Evolutionary conservation across 2,329 filamentous ascomycete genomes (phyloP).

Genomic region (Exutisphaerella laricina): DNA sequence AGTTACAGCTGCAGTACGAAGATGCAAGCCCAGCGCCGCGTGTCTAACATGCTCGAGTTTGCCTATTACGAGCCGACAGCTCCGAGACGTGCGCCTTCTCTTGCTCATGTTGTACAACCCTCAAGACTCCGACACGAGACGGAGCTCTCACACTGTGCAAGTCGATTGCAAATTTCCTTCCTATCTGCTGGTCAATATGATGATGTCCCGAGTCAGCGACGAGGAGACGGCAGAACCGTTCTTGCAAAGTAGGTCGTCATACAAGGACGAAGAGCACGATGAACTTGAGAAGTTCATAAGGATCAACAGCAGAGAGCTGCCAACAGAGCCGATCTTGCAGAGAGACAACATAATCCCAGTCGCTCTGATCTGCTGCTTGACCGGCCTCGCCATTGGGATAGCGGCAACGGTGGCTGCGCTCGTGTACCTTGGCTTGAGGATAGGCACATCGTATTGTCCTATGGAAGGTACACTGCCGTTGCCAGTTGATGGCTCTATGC

Average conservation of each 20-base stretch:
- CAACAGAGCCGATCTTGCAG: constrained; percentile 3
- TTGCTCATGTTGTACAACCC: neutral
- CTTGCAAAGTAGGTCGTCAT: constrained; percentile 3
- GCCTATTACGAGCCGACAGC: neutral
- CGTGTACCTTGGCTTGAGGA: constrained; percentile 10
- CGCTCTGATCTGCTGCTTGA: constrained; percentile 9
- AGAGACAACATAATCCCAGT: constrained; percentile 16
- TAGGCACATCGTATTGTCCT: constrained; percentile 2
- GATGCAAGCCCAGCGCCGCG: neutral
- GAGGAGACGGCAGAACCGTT: too few species aligned
- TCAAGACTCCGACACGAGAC: neutral
- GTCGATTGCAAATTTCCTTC: neutral
- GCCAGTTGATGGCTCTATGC: constrained; percentile 12
- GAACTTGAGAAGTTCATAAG: constrained; percentile 13
- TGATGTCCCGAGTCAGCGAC: too few species aligned
- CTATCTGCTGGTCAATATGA: constrained; percentile 3
- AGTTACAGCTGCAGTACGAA: neutral
- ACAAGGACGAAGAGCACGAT: constrained; percentile 12
- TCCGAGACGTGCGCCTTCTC: neutral
- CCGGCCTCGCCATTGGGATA: constrained; percentile 16
- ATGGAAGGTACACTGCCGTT: constrained; percentile 11
- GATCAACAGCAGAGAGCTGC: neutral
- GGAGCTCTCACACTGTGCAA: neutral
- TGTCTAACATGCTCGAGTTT: neutral
- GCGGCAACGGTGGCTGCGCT: constrained; percentile 13